Evolutionary conservation across 208 protist species (phyloP).

Genomic region (Endotrypanum monterogeii): DNA sequence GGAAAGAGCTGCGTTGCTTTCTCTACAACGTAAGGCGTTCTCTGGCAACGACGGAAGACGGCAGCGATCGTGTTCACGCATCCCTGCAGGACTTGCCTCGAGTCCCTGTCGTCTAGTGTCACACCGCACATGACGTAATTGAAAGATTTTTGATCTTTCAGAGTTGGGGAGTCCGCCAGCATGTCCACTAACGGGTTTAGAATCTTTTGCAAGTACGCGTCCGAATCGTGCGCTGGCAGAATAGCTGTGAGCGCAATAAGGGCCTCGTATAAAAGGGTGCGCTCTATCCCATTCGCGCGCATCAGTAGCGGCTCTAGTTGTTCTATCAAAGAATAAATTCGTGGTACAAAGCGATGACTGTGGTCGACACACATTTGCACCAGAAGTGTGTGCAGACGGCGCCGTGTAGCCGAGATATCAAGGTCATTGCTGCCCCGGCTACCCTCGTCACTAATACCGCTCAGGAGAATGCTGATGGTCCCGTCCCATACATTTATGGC

Average conservation of each 20-base stretch:
- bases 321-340: constrained; percentile 26
- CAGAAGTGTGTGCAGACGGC: constrained; percentile 61
- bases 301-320: constrained; percentile 60
- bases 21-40: constrained; percentile 59
- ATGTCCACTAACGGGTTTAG: constrained; percentile 63
- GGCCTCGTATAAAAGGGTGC: constrained; percentile 71
- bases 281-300: constrained; percentile 33
- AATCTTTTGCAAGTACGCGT: constrained; percentile 51
- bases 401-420: constrained; percentile 45
- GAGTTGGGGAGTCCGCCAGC: constrained; percentile 27
- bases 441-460: constrained; percentile 39
- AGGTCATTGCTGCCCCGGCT: constrained; percentile 20
- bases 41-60: constrained; percentile 63
- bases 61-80: constrained; percentile 56
- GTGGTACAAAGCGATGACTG: constrained; percentile 25
- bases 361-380: constrained; percentile 40
- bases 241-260: constrained; percentile 50
- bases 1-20: constrained; percentile 37
- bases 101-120: constrained; percentile 21
- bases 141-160: constrained; percentile 50
- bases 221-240: constrained; percentile 43
- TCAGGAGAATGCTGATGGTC: constrained; percentile 59
- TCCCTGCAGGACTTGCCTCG: constrained; percentile 42
- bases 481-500: constrained; percentile 66
- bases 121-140: constrained; percentile 49